These are phyloP conservation scores for Tagetes erecta DNA, from an alignment of 129 eudicot species.

Conservation along the genomic window DNA sequence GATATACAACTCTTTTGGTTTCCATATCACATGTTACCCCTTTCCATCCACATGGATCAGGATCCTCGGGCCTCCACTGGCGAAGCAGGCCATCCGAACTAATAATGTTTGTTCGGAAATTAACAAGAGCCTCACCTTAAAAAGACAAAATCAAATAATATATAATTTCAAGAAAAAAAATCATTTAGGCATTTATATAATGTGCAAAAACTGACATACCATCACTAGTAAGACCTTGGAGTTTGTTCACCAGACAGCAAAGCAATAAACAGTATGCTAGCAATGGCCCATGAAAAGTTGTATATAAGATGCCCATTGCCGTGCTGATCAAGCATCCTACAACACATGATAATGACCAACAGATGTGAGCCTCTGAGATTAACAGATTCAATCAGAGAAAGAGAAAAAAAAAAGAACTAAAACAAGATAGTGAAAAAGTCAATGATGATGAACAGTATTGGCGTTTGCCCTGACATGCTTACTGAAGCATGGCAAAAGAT, in stretches of 20 bases:
- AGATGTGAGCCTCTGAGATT: slow-evolving; percentile 13
- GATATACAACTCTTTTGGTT: slow-evolving; percentile 72
- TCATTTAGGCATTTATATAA: background rate
- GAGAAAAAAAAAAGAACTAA: background rate
- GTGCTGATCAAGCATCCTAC: slow-evolving; percentile 52
- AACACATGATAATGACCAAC: slow-evolving; percentile 37
- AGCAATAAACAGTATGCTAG: slow-evolving; percentile 47
- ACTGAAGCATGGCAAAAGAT: slow-evolving; percentile 7
- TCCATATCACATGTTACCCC: slow-evolving; percentile 80
- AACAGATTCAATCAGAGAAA: background rate
- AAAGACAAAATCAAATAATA: slow-evolving; percentile 13
- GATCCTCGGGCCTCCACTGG: slow-evolving; percentile 97
- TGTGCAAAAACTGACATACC: slow-evolving; percentile 48
- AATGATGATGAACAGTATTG: background rate
- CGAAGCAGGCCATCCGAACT: slow-evolving; percentile 75
- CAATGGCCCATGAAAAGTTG: slow-evolving; percentile 41
- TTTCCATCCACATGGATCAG: slow-evolving; percentile 94
- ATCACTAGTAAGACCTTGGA: slow-evolving; percentile 75
- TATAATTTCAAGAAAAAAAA: background rate
- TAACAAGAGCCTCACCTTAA: slow-evolving; percentile 88
- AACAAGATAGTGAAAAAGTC: background rate
- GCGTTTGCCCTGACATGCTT: slow-evolving; percentile 20
- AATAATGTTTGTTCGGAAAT: slow-evolving; percentile 61
- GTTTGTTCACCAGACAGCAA: slow-evolving; percentile 37
- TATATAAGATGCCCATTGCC: slow-evolving; percentile 57